These are phyloP conservation scores for Xylariaceae sp. DNA, from an alignment of 2,329 filamentous ascomycete species.

Conservation along the genomic window DNA sequence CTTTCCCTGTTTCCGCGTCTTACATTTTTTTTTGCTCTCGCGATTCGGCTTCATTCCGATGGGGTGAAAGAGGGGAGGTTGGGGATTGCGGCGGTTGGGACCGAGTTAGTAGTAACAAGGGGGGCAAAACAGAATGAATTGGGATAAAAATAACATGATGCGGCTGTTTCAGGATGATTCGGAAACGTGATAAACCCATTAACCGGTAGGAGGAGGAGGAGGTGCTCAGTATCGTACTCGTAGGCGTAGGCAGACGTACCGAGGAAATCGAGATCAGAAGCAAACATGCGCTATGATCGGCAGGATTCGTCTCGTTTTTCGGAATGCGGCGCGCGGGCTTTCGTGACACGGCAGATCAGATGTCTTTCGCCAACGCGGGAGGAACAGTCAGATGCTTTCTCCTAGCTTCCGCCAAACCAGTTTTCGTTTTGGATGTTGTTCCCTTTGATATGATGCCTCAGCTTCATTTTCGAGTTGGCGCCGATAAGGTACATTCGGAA, in stretches of 20 bases:
- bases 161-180: constrained; percentile 25
- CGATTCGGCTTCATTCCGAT: constrained; percentile 27
- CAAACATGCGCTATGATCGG: constrained; percentile 8
- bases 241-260: neutral
- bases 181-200: constrained; percentile 21
- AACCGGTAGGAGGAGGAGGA: too few relatives aligned
- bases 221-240: neutral
- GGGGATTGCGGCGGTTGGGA: neutral
- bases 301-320: constrained; percentile 5
- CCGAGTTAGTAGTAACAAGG: neutral
- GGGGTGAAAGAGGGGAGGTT: constrained; percentile 21
- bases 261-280: constrained; percentile 19
- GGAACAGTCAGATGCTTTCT: neutral
- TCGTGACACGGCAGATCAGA: constrained; percentile 1
- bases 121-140: constrained; percentile 3
- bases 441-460: neutral
- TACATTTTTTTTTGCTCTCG: neutral
- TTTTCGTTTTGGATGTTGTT: too few relatives aligned
- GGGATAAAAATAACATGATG: constrained; percentile 28
- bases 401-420: too few relatives aligned
- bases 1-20: neutral
- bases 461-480: neutral
- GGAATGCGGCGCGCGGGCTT: constrained; percentile 14
- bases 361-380: neutral
- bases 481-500: neutral